phyloP scores from a whole-genome alignment of 768 basidiomycete genomes.

The Cystobasidiopsis lactophilus region DNA sequence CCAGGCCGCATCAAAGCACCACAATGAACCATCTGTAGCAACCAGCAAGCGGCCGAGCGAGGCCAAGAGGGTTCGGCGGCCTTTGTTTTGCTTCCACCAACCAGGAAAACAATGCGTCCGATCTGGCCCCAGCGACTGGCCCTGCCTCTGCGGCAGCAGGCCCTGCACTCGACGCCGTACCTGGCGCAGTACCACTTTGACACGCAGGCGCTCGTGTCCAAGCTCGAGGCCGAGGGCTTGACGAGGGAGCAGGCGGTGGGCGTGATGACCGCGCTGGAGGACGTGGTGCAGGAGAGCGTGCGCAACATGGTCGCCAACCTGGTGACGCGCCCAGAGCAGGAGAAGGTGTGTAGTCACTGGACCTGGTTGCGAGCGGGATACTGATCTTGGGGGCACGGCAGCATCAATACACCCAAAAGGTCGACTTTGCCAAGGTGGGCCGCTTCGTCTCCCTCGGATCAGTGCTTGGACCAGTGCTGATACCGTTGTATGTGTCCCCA shows the following conservation, averaged over 20 bases:
- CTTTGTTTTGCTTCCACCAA: too few species aligned
- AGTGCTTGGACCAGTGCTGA: background rate
- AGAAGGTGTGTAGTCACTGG: slow-evolving; percentile 42
- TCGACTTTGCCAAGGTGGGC: background rate
- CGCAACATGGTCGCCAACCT: slow-evolving; percentile 87
- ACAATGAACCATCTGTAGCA: too few species aligned
- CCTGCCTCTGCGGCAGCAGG: background rate
- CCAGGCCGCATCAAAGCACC: too few species aligned
- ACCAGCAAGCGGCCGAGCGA: too few species aligned
- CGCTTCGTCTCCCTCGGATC: background rate
- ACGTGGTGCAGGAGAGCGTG: slow-evolving; percentile 91
- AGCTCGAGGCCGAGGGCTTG: slow-evolving; percentile 9
- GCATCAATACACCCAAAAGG: slow-evolving; percentile 26
- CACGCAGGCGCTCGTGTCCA: slow-evolving; percentile 8
- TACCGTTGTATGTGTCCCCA: slow-evolving; percentile 20
- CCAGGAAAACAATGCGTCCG: too few species aligned
- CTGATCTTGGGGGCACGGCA: background rate
- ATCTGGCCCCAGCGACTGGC: too few species aligned
- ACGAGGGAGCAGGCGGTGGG: slow-evolving; percentile 84
- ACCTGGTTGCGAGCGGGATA: background rate
- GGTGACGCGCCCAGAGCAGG: slow-evolving; percentile 88
- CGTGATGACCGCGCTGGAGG: slow-evolving; percentile 88
- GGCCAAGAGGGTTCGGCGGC: too few species aligned
- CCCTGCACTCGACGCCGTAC: background rate
- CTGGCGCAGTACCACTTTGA: slow-evolving; percentile 10